Base-by-base conservation (phyloP, 352 stramenopile genomes). In the Phytophthora kernoviae region DNA sequence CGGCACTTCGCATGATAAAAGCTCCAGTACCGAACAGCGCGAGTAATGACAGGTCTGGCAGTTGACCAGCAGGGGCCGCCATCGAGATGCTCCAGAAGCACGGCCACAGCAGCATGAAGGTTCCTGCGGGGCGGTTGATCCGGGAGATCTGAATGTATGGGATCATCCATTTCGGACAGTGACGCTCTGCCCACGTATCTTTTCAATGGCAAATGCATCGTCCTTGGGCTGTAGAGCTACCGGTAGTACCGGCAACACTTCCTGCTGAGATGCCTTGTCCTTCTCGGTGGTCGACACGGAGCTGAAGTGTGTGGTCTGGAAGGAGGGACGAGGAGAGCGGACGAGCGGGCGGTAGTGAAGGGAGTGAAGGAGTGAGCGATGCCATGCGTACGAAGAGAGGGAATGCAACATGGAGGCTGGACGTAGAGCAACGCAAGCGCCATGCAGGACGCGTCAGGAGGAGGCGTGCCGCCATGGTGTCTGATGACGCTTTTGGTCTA, bases 51-150 rank as follows among this genome's bases (percentile, higher is more conserved):
- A 90, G 33, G 53, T 98, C 88, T 0, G 93, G 92, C 0, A 97
- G 62, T 21, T 83, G 58, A n/a, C 88, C 81, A 0, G 75, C 60
- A 0, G 88, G 87, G 2, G 92, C 87, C 9, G 97, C 96, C 50
- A 99, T 75, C 6, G 96, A 96, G 5, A 98, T 98, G 54, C 94
- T 98, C 96, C 96, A 99, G 50, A 96, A 96, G 65, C 96, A 98
- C 5, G 98, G 98, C 85, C 96, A 98, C 26, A 99, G 74, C 46
- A 99, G 77, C 63, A 99, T 94, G 63, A 98, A 98, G 10, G 97
- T 99, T 21, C 80, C 84, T 67, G 80, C 80, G 9, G 87, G 87
- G 0, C 87, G 81, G 52, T 96, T 94, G 57, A 96, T 70, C 37
- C 87, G 85, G 20, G 86, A 83, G n/a, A 96, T 65, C 63, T 96